These are phyloP conservation scores for Suillus discolor DNA, from an alignment of 768 basidiomycete genomes.

Conservation along the genomic window DNA sequence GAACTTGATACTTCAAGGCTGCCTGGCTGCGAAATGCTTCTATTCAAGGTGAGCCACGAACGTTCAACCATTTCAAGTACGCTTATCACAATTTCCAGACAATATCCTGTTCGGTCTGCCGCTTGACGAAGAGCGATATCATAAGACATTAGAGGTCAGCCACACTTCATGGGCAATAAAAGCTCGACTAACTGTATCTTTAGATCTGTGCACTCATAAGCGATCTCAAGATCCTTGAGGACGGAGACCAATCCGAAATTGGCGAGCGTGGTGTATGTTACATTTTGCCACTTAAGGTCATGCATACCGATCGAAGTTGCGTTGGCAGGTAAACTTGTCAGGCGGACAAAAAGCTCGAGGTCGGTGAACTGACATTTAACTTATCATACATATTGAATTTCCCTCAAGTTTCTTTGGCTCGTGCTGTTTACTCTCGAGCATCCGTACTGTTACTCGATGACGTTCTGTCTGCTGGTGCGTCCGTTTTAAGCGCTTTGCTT, in stretches of 20 bases:
- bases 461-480: conserved; percentile 54
- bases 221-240: conserved; percentile 82
- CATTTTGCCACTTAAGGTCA: background rate
- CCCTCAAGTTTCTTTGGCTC: conserved; percentile 64
- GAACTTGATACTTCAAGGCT: conserved; percentile 37
- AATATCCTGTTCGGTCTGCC: conserved; percentile 86
- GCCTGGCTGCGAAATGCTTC: conserved; percentile 79
- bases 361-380: conserved; percentile 24
- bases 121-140: conserved; percentile 71
- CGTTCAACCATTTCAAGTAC: too few species aligned
- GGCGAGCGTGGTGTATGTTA: conserved; percentile 75
- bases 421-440: conserved; percentile 89
- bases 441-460: conserved; percentile 85
- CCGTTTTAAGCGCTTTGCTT: background rate
- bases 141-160: conserved; percentile 70
- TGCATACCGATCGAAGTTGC: background rate
- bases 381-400: background rate
- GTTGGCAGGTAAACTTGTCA: conserved; percentile 30
- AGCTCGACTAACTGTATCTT: background rate
- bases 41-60: conserved; percentile 44
- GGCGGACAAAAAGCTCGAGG: conserved; percentile 73
- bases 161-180: background rate
- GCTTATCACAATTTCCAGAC: conserved; percentile 30
- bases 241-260: conserved; percentile 87
- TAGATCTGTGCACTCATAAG: conserved; percentile 59